Percentiles rank a stretch among this genome's conserved stretches.
Evolutionary conservation across 2,329 filamentous ascomycete species (phyloP).

Genomic region (Tricladium varicosporioides): DNA sequence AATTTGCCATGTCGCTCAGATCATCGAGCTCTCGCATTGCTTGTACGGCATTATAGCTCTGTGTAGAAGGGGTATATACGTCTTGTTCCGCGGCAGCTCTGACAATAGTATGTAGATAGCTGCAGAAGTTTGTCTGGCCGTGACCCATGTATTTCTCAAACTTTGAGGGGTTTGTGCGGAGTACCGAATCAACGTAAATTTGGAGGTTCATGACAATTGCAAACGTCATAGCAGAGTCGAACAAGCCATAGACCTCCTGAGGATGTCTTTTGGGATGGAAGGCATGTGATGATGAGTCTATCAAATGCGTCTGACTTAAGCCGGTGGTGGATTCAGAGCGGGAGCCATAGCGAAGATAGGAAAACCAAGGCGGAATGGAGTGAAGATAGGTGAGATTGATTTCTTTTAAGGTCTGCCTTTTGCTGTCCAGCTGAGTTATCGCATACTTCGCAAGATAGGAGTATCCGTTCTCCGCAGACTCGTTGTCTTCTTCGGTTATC

Average conservation of each 20-base stretch:
- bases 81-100: neutral
- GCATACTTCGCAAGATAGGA: neutral
- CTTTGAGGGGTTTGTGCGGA: too few relatives aligned
- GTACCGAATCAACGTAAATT: neutral
- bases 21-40: too few relatives aligned
- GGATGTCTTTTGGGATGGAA: neutral
- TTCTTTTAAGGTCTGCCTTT: neutral
- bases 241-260: neutral
- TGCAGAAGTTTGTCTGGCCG: neutral
- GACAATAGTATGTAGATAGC: neutral
- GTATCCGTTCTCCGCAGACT: neutral
- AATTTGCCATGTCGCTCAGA: neutral
- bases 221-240: neutral
- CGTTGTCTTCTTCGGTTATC: neutral
- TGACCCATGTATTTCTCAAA: too few relatives aligned
- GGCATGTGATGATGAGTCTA: neutral
- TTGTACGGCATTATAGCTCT: too few relatives aligned
- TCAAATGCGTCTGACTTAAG: neutral
- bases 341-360: too few relatives aligned
- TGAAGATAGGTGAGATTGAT: neutral
- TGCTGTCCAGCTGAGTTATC: neutral
- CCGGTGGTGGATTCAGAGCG: neutral
- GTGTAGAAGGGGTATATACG: too few relatives aligned
- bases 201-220: neutral
- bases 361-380: neutral